Evolutionary conservation across 768 basidiomycete genomes (phyloP).

Genomic region (Lentinula detonsa): DNA sequence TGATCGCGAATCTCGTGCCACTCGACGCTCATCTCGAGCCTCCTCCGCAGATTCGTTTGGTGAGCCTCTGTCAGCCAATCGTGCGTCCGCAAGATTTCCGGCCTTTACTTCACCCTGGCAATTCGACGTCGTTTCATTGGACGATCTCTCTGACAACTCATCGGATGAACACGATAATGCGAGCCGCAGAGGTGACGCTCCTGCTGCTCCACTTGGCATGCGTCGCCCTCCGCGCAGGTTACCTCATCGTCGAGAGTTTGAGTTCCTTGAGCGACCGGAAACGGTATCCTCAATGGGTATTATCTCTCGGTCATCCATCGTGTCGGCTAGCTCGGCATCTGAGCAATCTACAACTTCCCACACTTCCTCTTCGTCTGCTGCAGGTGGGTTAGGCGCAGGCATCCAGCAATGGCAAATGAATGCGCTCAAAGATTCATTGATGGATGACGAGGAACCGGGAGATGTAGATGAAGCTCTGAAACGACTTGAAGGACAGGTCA

Average conservation of each 20-base stretch:
- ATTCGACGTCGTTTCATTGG: constrained; percentile 71
- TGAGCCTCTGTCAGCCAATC: constrained; percentile 24
- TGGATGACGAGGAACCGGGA: constrained; percentile 61
- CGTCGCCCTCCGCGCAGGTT: constrained; percentile 20
- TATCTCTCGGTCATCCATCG: constrained; percentile 53
- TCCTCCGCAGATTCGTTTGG: constrained; percentile 51
- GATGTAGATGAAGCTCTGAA: constrained; percentile 80
- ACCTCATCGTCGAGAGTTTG: constrained; percentile 74
- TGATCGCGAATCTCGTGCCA: constrained; percentile 7
- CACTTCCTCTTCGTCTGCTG: constrained; percentile 29
- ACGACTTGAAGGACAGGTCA: constrained; percentile 82
- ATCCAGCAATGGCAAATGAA: constrained; percentile 85
- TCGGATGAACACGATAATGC: constrained; percentile 37
- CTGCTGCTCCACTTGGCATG: constrained; percentile 14
- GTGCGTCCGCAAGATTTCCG: constrained; percentile 30
- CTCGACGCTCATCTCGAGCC: constrained; percentile 28
- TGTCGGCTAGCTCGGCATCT: constrained; percentile 36
- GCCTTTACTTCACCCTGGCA: constrained; percentile 43
- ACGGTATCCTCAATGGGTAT: constrained; percentile 80
- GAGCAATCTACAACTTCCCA: constrained; percentile 37
- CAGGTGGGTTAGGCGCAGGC: constrained; percentile 33
- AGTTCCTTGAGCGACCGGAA: constrained; percentile 68
- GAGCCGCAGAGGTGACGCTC: constrained; percentile 19
- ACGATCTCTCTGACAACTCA: constrained; percentile 76
- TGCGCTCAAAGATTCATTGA: constrained; percentile 67